A percentile compares a stretch with the other conserved stretches of the same genome.
These are phyloP conservation scores for Candida namnaoensis DNA, from an alignment of 805 yeast species.

Conservation along the genomic window DNA sequence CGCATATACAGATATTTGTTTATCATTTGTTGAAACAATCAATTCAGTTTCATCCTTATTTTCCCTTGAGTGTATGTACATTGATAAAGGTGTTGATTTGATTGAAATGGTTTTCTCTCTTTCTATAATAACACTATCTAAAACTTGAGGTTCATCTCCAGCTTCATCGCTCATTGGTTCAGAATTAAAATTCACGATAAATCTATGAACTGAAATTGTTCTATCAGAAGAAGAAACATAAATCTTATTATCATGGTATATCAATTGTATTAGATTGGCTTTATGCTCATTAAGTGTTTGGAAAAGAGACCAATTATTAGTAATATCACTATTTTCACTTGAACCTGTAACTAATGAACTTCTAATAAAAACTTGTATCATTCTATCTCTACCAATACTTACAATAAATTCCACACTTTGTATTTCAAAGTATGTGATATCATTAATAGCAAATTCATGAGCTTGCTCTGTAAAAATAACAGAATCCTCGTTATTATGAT, in stretches of 20 bases:
- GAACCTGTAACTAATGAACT: background rate
- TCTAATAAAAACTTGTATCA: slow-evolving; percentile 44
- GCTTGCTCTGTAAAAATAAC: slow-evolving; percentile 27
- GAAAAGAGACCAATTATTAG: slow-evolving; percentile 36
- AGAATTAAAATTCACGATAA: slow-evolving; percentile 3
- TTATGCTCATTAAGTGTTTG: slow-evolving; percentile 56
- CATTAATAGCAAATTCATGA: slow-evolving; percentile 45
- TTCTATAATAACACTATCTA: slow-evolving; percentile 12
- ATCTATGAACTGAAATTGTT: slow-evolving; percentile 44
- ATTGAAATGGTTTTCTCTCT: slow-evolving; percentile 39
- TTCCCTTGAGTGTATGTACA: slow-evolving; percentile 18
- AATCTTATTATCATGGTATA: slow-evolving; percentile 21
- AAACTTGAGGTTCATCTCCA: background rate
- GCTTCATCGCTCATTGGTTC: too few relatives aligned
- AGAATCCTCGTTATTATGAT: slow-evolving; percentile 6
- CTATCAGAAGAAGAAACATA: slow-evolving; percentile 56
- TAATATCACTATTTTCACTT: slow-evolving; percentile 11
- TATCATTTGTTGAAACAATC: slow-evolving; percentile 45
- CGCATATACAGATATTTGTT: slow-evolving; percentile 32
- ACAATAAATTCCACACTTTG: slow-evolving; percentile 23
- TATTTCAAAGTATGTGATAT: slow-evolving; percentile 26
- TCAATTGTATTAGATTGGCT: slow-evolving; percentile 37
- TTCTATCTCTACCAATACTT: slow-evolving; percentile 52
- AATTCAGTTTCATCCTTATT: slow-evolving; percentile 20
- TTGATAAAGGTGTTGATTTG: slow-evolving; percentile 40